Evolutionary conservation across 1,139 yeast species (phyloP), one percentile per base, ranked within the genome.

Genomic region (Taphrina wiesneri): DNA sequence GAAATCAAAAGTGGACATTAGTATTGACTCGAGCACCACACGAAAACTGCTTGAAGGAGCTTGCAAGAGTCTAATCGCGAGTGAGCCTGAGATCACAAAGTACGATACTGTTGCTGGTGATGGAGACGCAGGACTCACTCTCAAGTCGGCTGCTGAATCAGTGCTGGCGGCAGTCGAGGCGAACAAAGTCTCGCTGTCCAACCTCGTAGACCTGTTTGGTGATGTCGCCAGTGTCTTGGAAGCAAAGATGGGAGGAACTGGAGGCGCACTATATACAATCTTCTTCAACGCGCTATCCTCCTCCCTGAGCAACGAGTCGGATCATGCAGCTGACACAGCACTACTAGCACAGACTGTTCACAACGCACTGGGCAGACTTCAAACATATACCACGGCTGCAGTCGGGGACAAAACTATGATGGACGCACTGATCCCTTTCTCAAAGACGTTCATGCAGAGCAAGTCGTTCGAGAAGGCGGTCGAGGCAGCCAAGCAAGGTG

Each of bases 81-180:
- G 80, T 19, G 97, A 91, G 75, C 95, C 96, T 3, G 82, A 84
- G 71, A 87, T 92, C 73, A 92, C 97, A 0, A 83, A 85, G 69
- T 86, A 88, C 72, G 98, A 92, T 73, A 88, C 96, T 1, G 81
- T 86, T 71, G 97, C 93, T 1, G 98, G 98, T 69, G 98, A 92
- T 75, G 98, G 98, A 71, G 98, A 92, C 75, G 91, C 97, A 77
- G 98, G 98, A 56, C 95, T 90, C 73, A 92, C 97, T 0, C 57
- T 53, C 19, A 54, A 41, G 19, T 43, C 65, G 15, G 97, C 97
- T 54, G 96, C 92, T 26, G 82, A 86, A 66, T 90, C 90, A 0
- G 83, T 92, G 52, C 77, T 84, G 53, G 77, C 81, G 13, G 85
- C 85, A 21, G 75, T 88, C 63, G 78, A 81, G 28, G 71, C 74